These are phyloP conservation scores for Microcos paniculata DNA, from an alignment of 345 rosid genomes.

Conservation along the genomic window DNA sequence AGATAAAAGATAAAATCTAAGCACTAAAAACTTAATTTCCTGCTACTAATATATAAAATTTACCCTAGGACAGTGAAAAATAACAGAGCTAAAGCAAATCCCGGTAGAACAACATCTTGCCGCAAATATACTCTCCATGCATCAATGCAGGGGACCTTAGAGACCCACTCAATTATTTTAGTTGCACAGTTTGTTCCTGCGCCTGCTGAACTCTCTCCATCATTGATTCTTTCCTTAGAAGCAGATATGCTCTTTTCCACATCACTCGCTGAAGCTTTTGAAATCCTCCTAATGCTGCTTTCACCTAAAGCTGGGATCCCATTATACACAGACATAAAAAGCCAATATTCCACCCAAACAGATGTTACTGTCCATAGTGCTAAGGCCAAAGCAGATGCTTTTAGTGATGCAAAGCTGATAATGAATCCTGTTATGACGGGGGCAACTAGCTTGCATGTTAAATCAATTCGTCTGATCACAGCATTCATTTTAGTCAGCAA, in stretches of 20 bases:
- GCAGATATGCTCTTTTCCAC: constrained; percentile 12
- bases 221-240: constrained; percentile 14
- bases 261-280: constrained; percentile 15
- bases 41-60: too few species aligned
- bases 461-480: constrained; percentile 68
- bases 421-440: constrained; percentile 77
- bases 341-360: constrained; percentile 82
- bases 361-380: constrained; percentile 51
- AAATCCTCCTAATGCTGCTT: constrained; percentile 30
- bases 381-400: constrained; percentile 70
- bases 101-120: constrained; percentile 69
- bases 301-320: constrained; percentile 59
- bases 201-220: constrained; percentile 8
- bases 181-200: constrained; percentile 16
- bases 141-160: constrained; percentile 42
- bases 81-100: constrained; percentile 69
- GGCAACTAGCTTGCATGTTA: constrained; percentile 75
- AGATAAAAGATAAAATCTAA: too few species aligned
- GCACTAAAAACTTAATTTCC: too few species aligned
- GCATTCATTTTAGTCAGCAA: constrained; percentile 69
- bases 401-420: constrained; percentile 72
- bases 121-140: constrained; percentile 68
- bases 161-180: constrained; percentile 37
- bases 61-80: constrained; percentile 89
- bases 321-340: constrained; percentile 57